phyloP scores from a whole-genome alignment of 2,329 filamentous ascomycete species.

The Xylaria sp. region DNA sequence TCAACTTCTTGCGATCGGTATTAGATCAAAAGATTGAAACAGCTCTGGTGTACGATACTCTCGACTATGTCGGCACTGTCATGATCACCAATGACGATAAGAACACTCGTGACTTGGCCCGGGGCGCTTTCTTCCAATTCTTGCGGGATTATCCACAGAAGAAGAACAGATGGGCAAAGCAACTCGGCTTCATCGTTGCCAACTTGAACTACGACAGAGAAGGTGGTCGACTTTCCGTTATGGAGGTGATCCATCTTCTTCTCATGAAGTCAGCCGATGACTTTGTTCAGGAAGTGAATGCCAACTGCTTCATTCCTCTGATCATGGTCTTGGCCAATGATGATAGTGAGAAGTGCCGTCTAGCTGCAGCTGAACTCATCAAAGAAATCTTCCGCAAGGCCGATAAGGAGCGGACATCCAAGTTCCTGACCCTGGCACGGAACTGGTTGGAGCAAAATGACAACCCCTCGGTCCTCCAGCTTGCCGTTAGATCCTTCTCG shows the following conservation, averaged over 20 bases:
- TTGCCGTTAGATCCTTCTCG: conserved; percentile 74
- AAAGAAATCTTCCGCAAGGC: conserved; percentile 76
- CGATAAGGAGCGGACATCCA: conserved; percentile 64
- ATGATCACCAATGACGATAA: conserved; percentile 97
- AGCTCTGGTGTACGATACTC: conserved; percentile 80
- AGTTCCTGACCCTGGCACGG: conserved; percentile 65
- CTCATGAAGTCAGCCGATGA: conserved; percentile 78
- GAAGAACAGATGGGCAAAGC: conserved; percentile 81
- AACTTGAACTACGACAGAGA: conserved; percentile 89
- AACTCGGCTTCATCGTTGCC: conserved; percentile 79
- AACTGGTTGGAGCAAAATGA: conserved; percentile 72
- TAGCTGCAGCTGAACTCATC: conserved; percentile 73
- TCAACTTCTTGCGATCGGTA: conserved; percentile 86
- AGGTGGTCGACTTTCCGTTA: conserved; percentile 82
- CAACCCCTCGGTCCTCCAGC: conserved; percentile 63
- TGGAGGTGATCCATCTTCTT: conserved; percentile 86
- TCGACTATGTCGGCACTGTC: conserved; percentile 82
- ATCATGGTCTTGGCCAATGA: conserved; percentile 85
- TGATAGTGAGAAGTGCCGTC: conserved; percentile 75
- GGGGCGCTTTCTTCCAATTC: conserved; percentile 91
- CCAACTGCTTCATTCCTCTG: conserved; percentile 78
- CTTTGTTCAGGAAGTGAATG: conserved; percentile 74
- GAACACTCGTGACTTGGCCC: conserved; percentile 77
- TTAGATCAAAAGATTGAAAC: conserved; percentile 82
- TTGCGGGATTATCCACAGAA: conserved; percentile 90